Conservation (phyloP, 1,284 basidiomycete genomes). For the Tilletia indica region DNA sequence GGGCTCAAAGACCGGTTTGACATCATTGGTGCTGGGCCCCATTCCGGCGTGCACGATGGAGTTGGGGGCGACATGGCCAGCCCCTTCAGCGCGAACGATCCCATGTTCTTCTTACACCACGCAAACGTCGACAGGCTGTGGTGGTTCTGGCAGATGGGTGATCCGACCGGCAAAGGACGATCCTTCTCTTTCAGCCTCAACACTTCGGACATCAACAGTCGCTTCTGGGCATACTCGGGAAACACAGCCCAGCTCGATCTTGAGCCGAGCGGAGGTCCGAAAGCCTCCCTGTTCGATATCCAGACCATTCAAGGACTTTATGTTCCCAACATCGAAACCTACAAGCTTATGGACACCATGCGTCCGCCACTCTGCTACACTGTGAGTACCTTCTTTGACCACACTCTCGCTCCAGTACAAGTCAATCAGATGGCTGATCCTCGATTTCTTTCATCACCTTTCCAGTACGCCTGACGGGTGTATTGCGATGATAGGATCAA, state of each 20-base stretch:
- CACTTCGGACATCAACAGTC: constrained; percentile 18
- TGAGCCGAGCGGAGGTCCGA: not conserved
- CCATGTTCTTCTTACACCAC: constrained; percentile 27
- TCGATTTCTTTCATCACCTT: too few relatives aligned
- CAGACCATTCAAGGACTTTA: not conserved
- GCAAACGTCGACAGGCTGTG: constrained; percentile 27
- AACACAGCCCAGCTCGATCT: not conserved
- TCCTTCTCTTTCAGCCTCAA: constrained; percentile 12
- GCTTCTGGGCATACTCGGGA: not conserved
- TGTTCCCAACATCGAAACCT: constrained; percentile 6
- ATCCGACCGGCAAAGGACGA: constrained; percentile 13
- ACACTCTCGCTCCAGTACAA: too few relatives aligned
- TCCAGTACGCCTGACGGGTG: too few relatives aligned
- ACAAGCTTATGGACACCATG: constrained; percentile 11
- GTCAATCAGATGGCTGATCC: too few relatives aligned
- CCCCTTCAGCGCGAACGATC: constrained; percentile 2
- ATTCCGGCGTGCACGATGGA: not conserved
- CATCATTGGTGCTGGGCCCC: not conserved
- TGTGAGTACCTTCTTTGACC: too few relatives aligned
- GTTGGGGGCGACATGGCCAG: constrained; percentile 4
- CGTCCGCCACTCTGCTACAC: constrained; percentile 13
- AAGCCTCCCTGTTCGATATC: not conserved
- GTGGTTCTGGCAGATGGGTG: constrained; percentile 24
- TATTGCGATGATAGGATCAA: too few relatives aligned
- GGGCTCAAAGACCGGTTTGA: not conserved